phyloP scores from a whole-genome alignment of 2,329 filamentous ascomycete genomes.

The Huntiella moniliformis region DNA sequence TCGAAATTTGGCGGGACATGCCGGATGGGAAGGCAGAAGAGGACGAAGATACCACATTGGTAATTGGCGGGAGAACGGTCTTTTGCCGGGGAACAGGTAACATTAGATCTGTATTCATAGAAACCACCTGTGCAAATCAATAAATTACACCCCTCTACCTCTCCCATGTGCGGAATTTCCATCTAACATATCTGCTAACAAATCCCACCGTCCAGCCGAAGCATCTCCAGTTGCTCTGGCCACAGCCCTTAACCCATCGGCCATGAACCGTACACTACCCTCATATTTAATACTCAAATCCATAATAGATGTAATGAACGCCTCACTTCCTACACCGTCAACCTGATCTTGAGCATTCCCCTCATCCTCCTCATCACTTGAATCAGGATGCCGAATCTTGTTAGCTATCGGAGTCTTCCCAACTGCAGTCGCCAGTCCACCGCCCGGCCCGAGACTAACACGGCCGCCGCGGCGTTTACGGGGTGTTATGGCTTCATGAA shows the following conservation, averaged over 20 bases:
- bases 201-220: conserved; percentile 50
- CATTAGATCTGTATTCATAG: conserved; percentile 9
- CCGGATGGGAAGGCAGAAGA: conserved; percentile 22
- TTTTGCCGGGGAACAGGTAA: conserved; percentile 8
- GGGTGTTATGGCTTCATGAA: conserved; percentile 21
- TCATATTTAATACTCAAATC: conserved; percentile 45
- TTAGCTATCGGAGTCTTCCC: conserved; percentile 5
- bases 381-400: conserved; percentile 11
- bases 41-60: background rate
- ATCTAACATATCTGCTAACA: conserved; percentile 63
- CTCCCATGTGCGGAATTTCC: conserved; percentile 16
- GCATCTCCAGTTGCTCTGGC: conserved; percentile 51
- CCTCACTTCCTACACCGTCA: conserved; percentile 18
- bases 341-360: conserved; percentile 22
- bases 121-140: background rate
- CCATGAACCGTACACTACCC: conserved; percentile 48
- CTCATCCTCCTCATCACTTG: conserved; percentile 14
- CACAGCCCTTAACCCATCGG: conserved; percentile 53
- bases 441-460: conserved; percentile 1
- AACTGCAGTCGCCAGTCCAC: background rate
- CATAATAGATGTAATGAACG: conserved; percentile 33
- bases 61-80: conserved; percentile 1
- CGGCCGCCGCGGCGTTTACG: conserved; percentile 13
- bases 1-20: conserved; percentile 58
- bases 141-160: background rate